These are phyloP conservation scores for Curvularia sp. DNA, from an alignment of 2,329 filamentous ascomycete species.

Conservation along the genomic window DNA sequence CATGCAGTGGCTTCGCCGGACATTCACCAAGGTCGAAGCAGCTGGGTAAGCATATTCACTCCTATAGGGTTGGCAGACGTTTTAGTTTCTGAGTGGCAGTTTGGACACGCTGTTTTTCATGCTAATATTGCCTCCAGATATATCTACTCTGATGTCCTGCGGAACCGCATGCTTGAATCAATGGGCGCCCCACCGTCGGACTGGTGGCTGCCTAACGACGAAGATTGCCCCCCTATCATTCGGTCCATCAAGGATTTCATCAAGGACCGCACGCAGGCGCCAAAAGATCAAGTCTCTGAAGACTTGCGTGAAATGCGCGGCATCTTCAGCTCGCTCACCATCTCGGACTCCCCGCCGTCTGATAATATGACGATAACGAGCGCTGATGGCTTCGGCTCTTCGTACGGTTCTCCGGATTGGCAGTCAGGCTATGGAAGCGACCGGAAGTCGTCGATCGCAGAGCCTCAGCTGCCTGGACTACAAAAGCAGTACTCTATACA, in stretches of 20 bases:
- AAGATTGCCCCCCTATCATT: constrained; percentile 76
- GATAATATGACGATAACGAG: constrained; percentile 40
- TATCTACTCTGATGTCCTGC: constrained; percentile 78
- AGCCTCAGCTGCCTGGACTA: constrained; percentile 22
- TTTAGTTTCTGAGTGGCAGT: background rate
- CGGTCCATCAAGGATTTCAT: constrained; percentile 81
- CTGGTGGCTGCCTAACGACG: constrained; percentile 91
- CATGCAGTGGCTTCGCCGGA: constrained; percentile 79
- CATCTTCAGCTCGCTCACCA: constrained; percentile 61
- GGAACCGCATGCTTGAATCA: constrained; percentile 75
- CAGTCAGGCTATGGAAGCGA: constrained; percentile 31
- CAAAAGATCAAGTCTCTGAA: constrained; percentile 62
- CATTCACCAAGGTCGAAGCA: constrained; percentile 78
- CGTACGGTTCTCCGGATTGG: constrained; percentile 38
- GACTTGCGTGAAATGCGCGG: constrained; percentile 77
- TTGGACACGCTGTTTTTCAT: background rate
- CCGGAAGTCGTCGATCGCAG: constrained; percentile 28
- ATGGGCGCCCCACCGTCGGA: constrained; percentile 76
- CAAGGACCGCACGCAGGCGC: constrained; percentile 70
- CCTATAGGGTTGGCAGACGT: background rate
- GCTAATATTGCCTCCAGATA: constrained; percentile 65
- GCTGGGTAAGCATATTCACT: constrained; percentile 69
- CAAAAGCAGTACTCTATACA: constrained; percentile 23
- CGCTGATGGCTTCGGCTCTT: constrained; percentile 29
- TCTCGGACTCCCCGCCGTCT: constrained; percentile 45